These are phyloP conservation scores for Pythium folliculosum DNA, from an alignment of 352 stramenopile genomes.

Conservation along the genomic window DNA sequence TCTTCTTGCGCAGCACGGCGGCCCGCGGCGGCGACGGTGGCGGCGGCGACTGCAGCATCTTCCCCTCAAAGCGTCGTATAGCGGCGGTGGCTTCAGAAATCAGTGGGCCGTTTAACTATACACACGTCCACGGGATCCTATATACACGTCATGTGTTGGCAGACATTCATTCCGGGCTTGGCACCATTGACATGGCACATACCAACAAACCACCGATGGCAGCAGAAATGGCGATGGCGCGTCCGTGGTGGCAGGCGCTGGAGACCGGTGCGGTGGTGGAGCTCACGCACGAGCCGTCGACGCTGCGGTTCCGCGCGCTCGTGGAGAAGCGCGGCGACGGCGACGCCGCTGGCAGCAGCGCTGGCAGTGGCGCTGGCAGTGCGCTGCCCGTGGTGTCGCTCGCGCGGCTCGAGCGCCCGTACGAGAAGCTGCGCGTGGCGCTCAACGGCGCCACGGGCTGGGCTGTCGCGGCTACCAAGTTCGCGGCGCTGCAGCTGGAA, in stretches of 20 bases:
- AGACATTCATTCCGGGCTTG: too few relatives aligned
- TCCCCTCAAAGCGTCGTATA: neutral
- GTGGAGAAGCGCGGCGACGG: conserved; percentile 45
- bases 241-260: conserved; percentile 21
- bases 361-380: neutral
- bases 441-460: conserved; percentile 67
- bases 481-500: conserved; percentile 66
- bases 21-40: conserved; percentile 3
- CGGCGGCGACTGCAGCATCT: conserved; percentile 1
- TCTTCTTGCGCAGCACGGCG: conserved; percentile 33
- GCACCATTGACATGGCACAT: too few relatives aligned
- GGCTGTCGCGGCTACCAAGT: conserved; percentile 64
- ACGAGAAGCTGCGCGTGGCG: conserved; percentile 79
- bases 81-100: conserved; percentile 14
- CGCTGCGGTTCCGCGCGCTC: conserved; percentile 49
- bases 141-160: conserved; percentile 12
- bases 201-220: too few relatives aligned
- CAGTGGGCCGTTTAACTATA: conserved; percentile 1
- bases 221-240: neutral
- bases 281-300: conserved; percentile 43
- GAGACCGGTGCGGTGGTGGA: conserved; percentile 67
- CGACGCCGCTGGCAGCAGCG: neutral
- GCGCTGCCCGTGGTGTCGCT: conserved; percentile 32
- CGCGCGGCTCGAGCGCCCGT: conserved; percentile 61
- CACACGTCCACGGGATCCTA: conserved; percentile 13